Evolutionary conservation across 2,329 filamentous ascomycete species (phyloP), one percentile per base, ranked within the genome.

Genomic region (Aotearoamyces nothofagi): DNA sequence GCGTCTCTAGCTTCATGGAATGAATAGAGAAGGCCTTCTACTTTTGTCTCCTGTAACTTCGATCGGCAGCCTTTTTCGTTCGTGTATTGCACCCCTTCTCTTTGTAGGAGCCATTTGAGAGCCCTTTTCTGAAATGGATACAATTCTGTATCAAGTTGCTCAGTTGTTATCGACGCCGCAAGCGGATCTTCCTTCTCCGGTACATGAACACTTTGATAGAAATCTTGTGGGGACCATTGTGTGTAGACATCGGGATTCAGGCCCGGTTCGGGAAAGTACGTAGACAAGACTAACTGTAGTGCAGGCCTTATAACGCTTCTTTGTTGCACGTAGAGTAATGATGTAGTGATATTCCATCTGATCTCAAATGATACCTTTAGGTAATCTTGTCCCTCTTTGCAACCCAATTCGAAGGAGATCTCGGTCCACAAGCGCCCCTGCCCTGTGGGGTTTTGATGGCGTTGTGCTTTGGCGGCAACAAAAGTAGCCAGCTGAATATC

Each of bases 41-140:
- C 12, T 12, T 12, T 14, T 10, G 16, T n/a, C 19, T 9, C 17
- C 24, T 12, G n/a, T 10, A 15, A 9, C 3, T 24, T n/a, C 17
- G 31, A 27, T n/a, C 41, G 23, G 15, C 22, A 13, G 8, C 34
- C 28, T 10, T 31, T 19, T 4, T 5, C 32, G 17, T 6, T 33
- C 6, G 37, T 37, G 60, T 63, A 73, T 13, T 54, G 45, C 3
- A 70, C 61, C 4, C 71, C 70, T 52, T 87, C 80, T 25, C 74
- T 63, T 23, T 54, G 52, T 25, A 86, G 49, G 33, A 84, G 56
- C 79, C 79, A 87, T 26, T 71, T 60, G 3, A 84, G 58, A 2
- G 77, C 67, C 34, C 77, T 58, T 31, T 69, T 68, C 48, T 86
- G 80, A 34, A 83, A 86, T 0, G 77, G 78, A 44, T 72, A 84